Percentiles rank a stretch among this genome's conserved stretches.
Conservation (phyloP, 2,329 filamentous ascomycete species). For the Monilinia polystroma region DNA sequence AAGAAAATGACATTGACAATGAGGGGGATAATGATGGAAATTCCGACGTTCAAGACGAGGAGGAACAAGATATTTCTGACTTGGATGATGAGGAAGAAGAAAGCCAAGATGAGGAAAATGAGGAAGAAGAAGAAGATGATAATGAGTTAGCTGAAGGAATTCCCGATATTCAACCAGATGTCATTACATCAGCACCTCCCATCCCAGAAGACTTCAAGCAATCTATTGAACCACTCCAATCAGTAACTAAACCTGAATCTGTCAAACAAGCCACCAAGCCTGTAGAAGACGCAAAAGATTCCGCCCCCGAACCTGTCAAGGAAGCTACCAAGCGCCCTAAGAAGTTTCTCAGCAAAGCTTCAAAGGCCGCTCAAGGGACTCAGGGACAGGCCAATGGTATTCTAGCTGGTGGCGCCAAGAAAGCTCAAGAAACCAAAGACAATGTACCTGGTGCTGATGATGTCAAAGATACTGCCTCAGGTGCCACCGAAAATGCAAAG, state of each 20-base stretch:
- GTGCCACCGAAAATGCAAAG: background rate
- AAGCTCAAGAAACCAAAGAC: slow-evolving; percentile 1
- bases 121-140: slow-evolving; percentile 7
- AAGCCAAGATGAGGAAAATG: slow-evolving; percentile 12
- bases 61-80: slow-evolving; percentile 4
- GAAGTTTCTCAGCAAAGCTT: slow-evolving; percentile 23
- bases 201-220: slow-evolving; percentile 15
- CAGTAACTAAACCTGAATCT: slow-evolving; percentile 7
- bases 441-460: background rate
- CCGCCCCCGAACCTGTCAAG: background rate
- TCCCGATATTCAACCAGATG: slow-evolving; percentile 14
- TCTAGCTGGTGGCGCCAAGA: background rate
- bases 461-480: background rate
- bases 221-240: slow-evolving; percentile 2
- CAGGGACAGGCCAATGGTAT: slow-evolving; percentile 1
- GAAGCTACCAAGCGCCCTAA: slow-evolving; percentile 16
- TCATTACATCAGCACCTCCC: slow-evolving; percentile 20
- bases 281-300: background rate
- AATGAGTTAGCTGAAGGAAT: slow-evolving; percentile 12
- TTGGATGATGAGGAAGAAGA: slow-evolving; percentile 11
- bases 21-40: background rate
- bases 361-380: slow-evolving; percentile 13
- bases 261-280: slow-evolving; percentile 10
- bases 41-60: slow-evolving; percentile 12
- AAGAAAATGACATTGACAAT: slow-evolving; percentile 9